Percentiles rank a stretch among this genome's conserved stretches.
phyloP scores from a whole-genome alignment of 2,329 filamentous ascomycete species.

The Neopestalotiopsis rosae region DNA sequence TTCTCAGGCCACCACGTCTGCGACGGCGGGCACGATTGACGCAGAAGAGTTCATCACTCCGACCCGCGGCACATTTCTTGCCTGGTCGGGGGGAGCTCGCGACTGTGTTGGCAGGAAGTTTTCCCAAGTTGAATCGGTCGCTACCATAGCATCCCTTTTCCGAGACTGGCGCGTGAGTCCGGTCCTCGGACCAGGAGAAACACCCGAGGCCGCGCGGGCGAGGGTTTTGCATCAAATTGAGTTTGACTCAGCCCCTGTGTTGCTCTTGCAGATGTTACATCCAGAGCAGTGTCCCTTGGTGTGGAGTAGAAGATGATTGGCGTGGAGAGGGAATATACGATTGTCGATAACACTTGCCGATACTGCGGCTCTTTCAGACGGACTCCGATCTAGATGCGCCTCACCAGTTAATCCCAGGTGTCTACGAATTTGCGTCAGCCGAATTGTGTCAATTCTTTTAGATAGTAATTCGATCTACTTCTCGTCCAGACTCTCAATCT shows the following conservation, averaged over 20 bases:
- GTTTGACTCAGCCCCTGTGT: neutral
- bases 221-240: constrained; percentile 17
- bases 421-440: too few species aligned
- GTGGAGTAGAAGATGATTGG: constrained; percentile 12
- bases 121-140: constrained; percentile 27
- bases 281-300: constrained; percentile 19
- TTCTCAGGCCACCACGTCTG: too few species aligned
- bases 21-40: neutral
- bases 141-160: constrained; percentile 22
- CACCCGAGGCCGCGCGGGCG: neutral
- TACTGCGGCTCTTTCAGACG: too few species aligned
- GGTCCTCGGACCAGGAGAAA: constrained; percentile 25
- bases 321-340: neutral
- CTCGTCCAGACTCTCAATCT: too few species aligned
- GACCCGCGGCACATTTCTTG: constrained; percentile 22
- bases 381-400: too few species aligned
- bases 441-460: too few species aligned
- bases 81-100: constrained; percentile 28
- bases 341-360: too few species aligned
- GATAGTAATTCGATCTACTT: too few species aligned
- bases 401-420: too few species aligned
- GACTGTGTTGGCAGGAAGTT: constrained; percentile 30
- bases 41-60: constrained; percentile 21
- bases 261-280: constrained; percentile 22
- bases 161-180: constrained; percentile 31